A percentile compares a stretch with the other conserved stretches of the same genome.
Conservation (phyloP, 352 stramenopile genomes). For the Globisporangium mamillatum region DNA sequence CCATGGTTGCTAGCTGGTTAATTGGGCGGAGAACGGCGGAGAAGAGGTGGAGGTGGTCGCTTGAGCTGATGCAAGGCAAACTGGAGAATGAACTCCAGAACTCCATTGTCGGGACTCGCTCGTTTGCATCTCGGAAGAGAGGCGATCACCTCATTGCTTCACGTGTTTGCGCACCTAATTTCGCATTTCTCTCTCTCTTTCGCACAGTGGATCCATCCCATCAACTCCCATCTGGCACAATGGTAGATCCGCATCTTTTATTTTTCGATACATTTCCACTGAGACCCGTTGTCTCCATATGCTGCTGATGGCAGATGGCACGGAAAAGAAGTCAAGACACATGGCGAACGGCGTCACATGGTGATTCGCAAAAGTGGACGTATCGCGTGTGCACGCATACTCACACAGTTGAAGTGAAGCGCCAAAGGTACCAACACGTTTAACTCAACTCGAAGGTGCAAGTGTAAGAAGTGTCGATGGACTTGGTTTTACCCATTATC, state of each 20-base stretch:
- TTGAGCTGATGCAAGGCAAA: neutral
- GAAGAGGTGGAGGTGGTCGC: neutral
- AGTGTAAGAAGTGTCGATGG: too few relatives aligned
- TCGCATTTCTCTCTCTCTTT: neutral
- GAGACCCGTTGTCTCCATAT: neutral
- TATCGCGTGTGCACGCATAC: neutral
- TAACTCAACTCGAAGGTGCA: neutral
- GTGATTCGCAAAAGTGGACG: neutral
- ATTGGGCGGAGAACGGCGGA: neutral
- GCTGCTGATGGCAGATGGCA: neutral
- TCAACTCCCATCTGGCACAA: conserved; percentile 8
- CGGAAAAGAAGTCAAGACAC: conserved; percentile 1
- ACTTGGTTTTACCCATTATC: too few relatives aligned
- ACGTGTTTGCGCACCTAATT: neutral
- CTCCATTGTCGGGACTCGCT: neutral
- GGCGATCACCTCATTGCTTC: neutral
- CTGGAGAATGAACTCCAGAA: conserved; percentile 5
- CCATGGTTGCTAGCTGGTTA: conserved; percentile 14
- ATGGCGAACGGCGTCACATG: neutral
- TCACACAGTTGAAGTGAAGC: neutral
- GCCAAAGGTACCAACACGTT: neutral
- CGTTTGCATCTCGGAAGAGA: conserved; percentile 4
- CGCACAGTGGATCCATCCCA: conserved; percentile 9
- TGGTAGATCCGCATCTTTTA: conserved; percentile 3
- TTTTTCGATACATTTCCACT: neutral